phyloP scores from a whole-genome alignment of 768 basidiomycete species.

The Scleroderma bovista region DNA sequence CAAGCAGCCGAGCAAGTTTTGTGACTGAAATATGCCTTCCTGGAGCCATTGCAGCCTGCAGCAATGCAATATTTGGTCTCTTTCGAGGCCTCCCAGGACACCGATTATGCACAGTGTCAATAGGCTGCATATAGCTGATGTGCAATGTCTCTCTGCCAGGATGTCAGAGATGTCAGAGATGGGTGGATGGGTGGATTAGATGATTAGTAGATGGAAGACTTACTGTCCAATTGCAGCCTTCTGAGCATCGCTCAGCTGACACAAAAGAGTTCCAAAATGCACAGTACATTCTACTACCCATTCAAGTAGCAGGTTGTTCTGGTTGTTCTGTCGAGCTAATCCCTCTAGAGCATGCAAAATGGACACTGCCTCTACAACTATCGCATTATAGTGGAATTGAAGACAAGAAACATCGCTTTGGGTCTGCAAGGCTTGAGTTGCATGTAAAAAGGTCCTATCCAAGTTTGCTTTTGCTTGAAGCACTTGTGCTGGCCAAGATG shows the following conservation, averaged over 20 bases:
- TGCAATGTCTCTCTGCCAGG: too few relatives aligned
- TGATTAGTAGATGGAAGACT: too few relatives aligned
- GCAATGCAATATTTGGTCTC: background rate
- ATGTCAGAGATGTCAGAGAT: too few relatives aligned
- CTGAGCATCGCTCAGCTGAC: background rate
- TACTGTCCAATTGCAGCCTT: background rate
- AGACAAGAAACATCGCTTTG: background rate
- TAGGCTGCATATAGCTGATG: background rate
- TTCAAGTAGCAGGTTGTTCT: background rate
- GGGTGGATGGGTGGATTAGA: too few relatives aligned
- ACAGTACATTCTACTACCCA: background rate
- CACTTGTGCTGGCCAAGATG: too few relatives aligned
- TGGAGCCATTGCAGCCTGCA: background rate
- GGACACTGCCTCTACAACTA: background rate
- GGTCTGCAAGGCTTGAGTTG: background rate
- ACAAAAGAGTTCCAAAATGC: background rate
- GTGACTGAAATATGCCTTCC: constrained; percentile 10
- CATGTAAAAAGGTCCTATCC: too few relatives aligned
- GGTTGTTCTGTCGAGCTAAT: background rate
- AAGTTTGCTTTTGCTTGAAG: too few relatives aligned
- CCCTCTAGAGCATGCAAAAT: background rate
- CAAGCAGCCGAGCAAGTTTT: constrained; percentile 7
- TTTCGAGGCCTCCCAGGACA: background rate
- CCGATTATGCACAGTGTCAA: background rate
- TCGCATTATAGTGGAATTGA: background rate